phyloP scores from a whole-genome alignment of 139 green algal genomes.

The Chlamydomonas eustigma region DNA sequence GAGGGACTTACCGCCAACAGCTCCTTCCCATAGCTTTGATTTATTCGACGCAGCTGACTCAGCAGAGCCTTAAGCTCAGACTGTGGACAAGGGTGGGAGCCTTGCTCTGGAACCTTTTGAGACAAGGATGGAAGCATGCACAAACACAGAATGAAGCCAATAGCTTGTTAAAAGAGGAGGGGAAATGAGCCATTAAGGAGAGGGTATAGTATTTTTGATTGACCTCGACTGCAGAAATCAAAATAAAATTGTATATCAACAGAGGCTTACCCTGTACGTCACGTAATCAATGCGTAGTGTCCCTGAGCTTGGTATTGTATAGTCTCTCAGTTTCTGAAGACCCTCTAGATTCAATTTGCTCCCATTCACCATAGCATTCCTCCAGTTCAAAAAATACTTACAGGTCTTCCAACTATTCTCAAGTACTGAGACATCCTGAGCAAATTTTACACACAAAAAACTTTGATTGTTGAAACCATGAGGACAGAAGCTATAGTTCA shows the following conservation, averaged over 20 bases:
- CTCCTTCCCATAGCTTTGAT: background rate
- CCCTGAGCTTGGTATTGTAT: slow-evolving; percentile 17
- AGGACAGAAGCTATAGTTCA: too few relatives aligned
- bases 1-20: background rate
- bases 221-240: too few relatives aligned
- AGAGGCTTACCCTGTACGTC: slow-evolving; percentile 11
- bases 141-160: too few relatives aligned
- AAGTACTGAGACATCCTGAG: slow-evolving; percentile 15
- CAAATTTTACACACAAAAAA: too few relatives aligned
- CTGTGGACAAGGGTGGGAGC: background rate
- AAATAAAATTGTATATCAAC: background rate
- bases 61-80: background rate
- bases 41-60: slow-evolving; percentile 1
- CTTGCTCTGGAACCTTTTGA: background rate
- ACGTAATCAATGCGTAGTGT: slow-evolving; percentile 34
- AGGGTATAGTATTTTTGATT: too few relatives aligned
- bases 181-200: too few relatives aligned
- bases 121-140: too few relatives aligned
- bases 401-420: slow-evolving; percentile 20
- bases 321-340: slow-evolving; percentile 17
- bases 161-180: too few relatives aligned
- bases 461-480: too few relatives aligned
- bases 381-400: slow-evolving; percentile 38
- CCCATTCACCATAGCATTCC: slow-evolving; percentile 27
- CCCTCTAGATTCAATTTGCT: background rate